Percentiles rank a stretch among this genome's conserved stretches.
phyloP scores from a whole-genome alignment of 306 rosid species.

The Ziziphus jujuba region DNA sequence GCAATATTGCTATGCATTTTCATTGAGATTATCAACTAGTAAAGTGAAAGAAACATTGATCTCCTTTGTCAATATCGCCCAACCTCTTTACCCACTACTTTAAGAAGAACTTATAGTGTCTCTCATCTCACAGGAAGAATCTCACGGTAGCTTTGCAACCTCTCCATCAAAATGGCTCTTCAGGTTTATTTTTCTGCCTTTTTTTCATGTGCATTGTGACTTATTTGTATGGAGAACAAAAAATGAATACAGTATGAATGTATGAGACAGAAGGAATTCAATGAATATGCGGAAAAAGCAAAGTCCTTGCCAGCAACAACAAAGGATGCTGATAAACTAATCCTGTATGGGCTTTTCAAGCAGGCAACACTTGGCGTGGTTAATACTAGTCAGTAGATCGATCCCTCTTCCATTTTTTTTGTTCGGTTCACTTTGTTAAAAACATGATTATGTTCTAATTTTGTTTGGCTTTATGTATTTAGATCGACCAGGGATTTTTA shows the following conservation, averaged over 20 bases:
- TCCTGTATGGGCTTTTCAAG: constrained; percentile 20
- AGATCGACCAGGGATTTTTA: constrained; percentile 22
- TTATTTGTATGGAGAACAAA: too few relatives aligned
- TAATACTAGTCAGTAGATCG: constrained; percentile 3
- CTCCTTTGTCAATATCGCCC: too few relatives aligned
- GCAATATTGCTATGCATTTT: too few relatives aligned
- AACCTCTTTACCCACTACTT: too few relatives aligned
- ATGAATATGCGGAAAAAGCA: constrained; percentile 21
- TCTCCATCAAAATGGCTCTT: constrained; percentile 2
- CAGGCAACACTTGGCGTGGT: constrained; percentile 15
- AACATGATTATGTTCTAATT: too few relatives aligned
- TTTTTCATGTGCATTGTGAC: constrained; percentile 4
- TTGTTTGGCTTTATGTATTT: background rate
- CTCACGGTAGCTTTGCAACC: too few relatives aligned
- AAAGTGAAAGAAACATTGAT: too few relatives aligned
- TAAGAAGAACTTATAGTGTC: too few relatives aligned
- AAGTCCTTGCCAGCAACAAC: constrained; percentile 19
- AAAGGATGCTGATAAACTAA: constrained; percentile 17
- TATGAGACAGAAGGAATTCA: constrained; percentile 14
- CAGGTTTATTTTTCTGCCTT: constrained; percentile 2
- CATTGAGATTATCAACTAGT: too few relatives aligned
- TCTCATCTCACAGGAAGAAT: too few relatives aligned
- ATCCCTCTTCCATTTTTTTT: background rate
- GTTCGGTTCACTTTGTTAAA: background rate
- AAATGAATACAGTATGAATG: too few relatives aligned